Evolutionary conservation across 2,329 filamentous ascomycete genomes (phyloP), one percentile per base, ranked within the genome.

Genomic region (Zymoseptoria crescenta): DNA sequence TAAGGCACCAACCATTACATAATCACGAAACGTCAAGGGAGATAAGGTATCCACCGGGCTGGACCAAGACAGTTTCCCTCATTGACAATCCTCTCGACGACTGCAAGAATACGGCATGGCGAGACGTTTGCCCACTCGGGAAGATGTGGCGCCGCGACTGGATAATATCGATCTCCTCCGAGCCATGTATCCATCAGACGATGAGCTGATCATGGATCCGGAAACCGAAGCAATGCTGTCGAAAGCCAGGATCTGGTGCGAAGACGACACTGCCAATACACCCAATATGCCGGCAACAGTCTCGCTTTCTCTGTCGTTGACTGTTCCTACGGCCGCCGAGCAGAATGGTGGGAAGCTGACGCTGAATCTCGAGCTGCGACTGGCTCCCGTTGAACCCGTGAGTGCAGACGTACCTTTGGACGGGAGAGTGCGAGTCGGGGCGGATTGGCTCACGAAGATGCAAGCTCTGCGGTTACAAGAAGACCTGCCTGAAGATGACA

Each of bases 381-480:
- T 78, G 16, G 51, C 60, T 4, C 59, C 24, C 8, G 27, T 27
- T 13, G 61, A 61, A 8, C 1, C 45, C 6, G 27, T 56, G 2
- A 59, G 66, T 0, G 66, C 65, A 0, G 77, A 81, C 13, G 68
- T 78, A 1, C 79, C 80, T 1, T 66, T 71, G 3, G 69, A 52
- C 10, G 50, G 50, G n/a, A 52, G 50, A 13, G 9, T 76, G 2
- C 72, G 66, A n/a, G 71, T 77, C 8, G 74, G 76, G 3, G 65
- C 81, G 0, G 65, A 70, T 0, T 83, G 81, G 81, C 75, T 83
- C 70, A 81, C 74, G 58, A 81, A 77, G 64, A 77, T 78, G 6
- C 76, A 81, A 21, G 66, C 77, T 0, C 69, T 74, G 0, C 62
- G 60, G 4, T 59, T 83, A 4, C 72, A 73, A 2, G 56, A 72